These are phyloP conservation scores for Candida loeiensis DNA, from an alignment of 805 yeast species.

Conservation along the genomic window DNA sequence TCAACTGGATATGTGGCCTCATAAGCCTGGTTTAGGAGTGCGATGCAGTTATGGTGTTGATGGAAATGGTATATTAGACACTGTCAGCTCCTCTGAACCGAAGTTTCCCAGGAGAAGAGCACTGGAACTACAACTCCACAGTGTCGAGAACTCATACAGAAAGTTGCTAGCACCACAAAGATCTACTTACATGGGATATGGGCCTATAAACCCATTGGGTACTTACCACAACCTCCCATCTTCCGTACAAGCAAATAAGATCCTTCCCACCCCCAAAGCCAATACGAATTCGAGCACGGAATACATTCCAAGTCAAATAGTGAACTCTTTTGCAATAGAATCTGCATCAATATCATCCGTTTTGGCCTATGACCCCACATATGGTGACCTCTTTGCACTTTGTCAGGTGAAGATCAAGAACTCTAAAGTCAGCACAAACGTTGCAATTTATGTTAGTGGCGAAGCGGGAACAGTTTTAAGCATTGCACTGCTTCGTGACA, in stretches of 20 bases:
- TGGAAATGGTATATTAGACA: slow-evolving; percentile 12
- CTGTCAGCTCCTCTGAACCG: background rate
- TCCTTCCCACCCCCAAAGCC: background rate
- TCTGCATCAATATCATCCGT: slow-evolving; percentile 23
- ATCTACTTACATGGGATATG: background rate
- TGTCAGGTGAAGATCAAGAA: slow-evolving; percentile 15
- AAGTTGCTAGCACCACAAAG: slow-evolving; percentile 5
- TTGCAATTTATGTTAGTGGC: slow-evolving; percentile 30
- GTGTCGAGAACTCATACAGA: slow-evolving; percentile 4
- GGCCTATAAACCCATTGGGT: background rate
- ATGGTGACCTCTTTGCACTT: slow-evolving; percentile 21
- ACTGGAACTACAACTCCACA: slow-evolving; percentile 6
- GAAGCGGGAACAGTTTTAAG: slow-evolving; percentile 26
- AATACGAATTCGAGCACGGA: slow-evolving; percentile 1
- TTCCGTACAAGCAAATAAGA: background rate
- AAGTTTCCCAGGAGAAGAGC: slow-evolving; percentile 9
- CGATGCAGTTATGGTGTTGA: slow-evolving; percentile 17
- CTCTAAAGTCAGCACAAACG: slow-evolving; percentile 8
- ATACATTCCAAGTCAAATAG: slow-evolving; percentile 23
- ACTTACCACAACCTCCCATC: background rate
- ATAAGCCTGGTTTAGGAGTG: slow-evolving; percentile 15
- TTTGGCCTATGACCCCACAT: slow-evolving; percentile 34
- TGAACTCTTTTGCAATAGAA: slow-evolving; percentile 21
- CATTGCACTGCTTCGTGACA: slow-evolving; percentile 15
- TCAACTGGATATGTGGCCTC: slow-evolving; percentile 16